Percentiles rank a stretch among this genome's conserved stretches.
Evolutionary conservation across 1,284 basidiomycete species (phyloP).

Genomic region (Boletus nobilissimus): DNA sequence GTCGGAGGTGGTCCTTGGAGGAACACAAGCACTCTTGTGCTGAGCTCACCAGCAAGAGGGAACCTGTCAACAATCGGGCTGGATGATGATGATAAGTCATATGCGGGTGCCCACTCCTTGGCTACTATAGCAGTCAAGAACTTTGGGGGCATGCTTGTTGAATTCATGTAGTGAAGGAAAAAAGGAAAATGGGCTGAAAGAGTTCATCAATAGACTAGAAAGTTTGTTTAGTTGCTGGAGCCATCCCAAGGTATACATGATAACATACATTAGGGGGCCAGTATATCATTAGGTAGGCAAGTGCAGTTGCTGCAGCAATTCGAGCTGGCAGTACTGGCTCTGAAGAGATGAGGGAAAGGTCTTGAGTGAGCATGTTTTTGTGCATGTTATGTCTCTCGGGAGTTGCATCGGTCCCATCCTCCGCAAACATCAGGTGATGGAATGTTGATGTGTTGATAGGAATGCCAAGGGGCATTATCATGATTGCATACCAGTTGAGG

Average conservation of each 20-base stretch:
- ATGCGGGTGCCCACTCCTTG: constrained; percentile 91
- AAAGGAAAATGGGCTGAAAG: constrained; percentile 76
- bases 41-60: constrained; percentile 73
- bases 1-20: constrained; percentile 81
- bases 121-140: constrained; percentile 86
- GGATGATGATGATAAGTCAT: constrained; percentile 50
- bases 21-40: constrained; percentile 71
- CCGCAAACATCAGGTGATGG: constrained; percentile 66
- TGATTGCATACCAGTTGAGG: constrained; percentile 86
- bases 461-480: constrained; percentile 92
- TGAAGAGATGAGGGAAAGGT: constrained; percentile 83
- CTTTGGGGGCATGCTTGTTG: constrained; percentile 91
- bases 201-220: constrained; percentile 60
- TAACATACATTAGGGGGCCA: constrained; percentile 68
- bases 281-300: constrained; percentile 77
- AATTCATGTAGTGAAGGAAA: constrained; percentile 86
- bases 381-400: constrained; percentile 91
- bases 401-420: constrained; percentile 55
- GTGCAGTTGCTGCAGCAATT: constrained; percentile 81
- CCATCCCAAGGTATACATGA: constrained; percentile 6
- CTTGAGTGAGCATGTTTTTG: constrained; percentile 94
- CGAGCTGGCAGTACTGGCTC: constrained; percentile 88
- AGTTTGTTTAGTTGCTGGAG: constrained; percentile 18
- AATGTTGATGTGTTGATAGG: constrained; percentile 82
- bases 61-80: constrained; percentile 63